Conservation (phyloP, 768 basidiomycete genomes). For the Xanthoconium stramineum region DNA sequence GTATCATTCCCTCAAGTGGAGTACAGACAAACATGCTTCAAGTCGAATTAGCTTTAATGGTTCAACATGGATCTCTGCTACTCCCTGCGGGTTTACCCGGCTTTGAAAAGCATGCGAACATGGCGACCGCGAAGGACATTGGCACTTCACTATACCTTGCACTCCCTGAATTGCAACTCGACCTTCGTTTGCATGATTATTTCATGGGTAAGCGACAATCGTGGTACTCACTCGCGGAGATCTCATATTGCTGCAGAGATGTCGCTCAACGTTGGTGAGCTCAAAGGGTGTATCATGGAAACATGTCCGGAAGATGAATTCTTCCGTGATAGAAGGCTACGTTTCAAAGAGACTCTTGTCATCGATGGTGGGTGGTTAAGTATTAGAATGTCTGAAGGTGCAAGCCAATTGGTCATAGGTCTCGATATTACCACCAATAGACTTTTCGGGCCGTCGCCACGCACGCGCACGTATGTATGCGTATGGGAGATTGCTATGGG, state of each 20-base stretch:
- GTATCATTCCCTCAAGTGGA: conserved; percentile 6
- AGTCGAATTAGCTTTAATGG: conserved; percentile 55
- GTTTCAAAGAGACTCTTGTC: conserved; percentile 38
- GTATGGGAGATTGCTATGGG: conserved; percentile 89
- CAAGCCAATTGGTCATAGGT: conserved; percentile 38
- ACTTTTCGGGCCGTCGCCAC: conserved; percentile 86
- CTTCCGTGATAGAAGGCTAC: conserved; percentile 19
- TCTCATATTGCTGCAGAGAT: conserved; percentile 51
- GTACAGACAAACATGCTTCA: conserved; percentile 81
- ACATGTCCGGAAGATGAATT: conserved; percentile 45
- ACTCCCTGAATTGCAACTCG: conserved; percentile 68
- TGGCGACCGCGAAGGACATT: conserved; percentile 34
- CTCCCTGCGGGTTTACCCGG: conserved; percentile 69
- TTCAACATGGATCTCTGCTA: conserved; percentile 53
- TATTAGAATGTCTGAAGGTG: not conserved
- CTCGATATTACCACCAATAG: conserved; percentile 80
- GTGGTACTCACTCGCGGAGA: not conserved
- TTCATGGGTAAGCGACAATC: conserved; percentile 67
- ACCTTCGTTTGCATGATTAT: conserved; percentile 78
- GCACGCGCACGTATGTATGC: conserved; percentile 83
- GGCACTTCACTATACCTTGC: conserved; percentile 55
- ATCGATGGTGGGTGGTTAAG: conserved; percentile 42
- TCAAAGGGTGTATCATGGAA: conserved; percentile 49
- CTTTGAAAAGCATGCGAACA: conserved; percentile 39
- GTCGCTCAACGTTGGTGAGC: conserved; percentile 66